Conservation (phyloP, 768 basidiomycete genomes). For the Pseudohyphozyma bogoriensis region DNA sequence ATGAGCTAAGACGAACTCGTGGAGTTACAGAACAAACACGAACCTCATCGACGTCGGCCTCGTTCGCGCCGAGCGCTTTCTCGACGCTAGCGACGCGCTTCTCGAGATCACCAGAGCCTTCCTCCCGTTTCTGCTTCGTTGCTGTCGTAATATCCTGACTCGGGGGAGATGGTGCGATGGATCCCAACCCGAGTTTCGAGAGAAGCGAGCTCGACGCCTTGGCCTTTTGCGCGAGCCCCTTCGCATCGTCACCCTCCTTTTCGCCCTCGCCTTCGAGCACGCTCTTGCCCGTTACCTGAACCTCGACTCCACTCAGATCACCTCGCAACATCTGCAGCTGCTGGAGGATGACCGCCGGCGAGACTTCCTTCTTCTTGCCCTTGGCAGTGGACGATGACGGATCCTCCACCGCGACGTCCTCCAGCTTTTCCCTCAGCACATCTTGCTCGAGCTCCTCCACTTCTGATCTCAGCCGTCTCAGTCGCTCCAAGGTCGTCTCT, state of each 20-base stretch:
- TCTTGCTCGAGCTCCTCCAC: conserved; percentile 68
- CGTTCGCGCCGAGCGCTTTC: conserved; percentile 69
- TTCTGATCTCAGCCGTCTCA: conserved; percentile 58
- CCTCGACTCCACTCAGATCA: conserved; percentile 18
- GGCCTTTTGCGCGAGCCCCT: conserved; percentile 10
- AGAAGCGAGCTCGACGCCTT: conserved; percentile 24
- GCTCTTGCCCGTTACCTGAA: background rate
- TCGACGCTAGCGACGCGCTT: conserved; percentile 74
- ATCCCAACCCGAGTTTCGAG: conserved; percentile 26
- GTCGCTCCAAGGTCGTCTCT: conserved; percentile 38
- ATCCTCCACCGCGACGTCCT: conserved; percentile 41
- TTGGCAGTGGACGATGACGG: conserved; percentile 49
- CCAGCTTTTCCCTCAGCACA: conserved; percentile 41
- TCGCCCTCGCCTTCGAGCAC: conserved; percentile 15
- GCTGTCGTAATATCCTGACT: background rate
- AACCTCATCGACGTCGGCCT: conserved; percentile 71
- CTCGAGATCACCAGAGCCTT: conserved; percentile 49
- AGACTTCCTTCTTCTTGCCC: conserved; percentile 21
- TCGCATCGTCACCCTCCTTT: conserved; percentile 10
- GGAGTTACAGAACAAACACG: conserved; percentile 19
- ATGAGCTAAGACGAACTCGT: background rate
- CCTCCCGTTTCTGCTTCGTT: conserved; percentile 23
- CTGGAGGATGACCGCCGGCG: conserved; percentile 26
- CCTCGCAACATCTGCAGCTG: conserved; percentile 29
- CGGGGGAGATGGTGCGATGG: background rate